Conservation (phyloP, 2,329 filamentous ascomycete species). For the Falciphora oryzae region DNA sequence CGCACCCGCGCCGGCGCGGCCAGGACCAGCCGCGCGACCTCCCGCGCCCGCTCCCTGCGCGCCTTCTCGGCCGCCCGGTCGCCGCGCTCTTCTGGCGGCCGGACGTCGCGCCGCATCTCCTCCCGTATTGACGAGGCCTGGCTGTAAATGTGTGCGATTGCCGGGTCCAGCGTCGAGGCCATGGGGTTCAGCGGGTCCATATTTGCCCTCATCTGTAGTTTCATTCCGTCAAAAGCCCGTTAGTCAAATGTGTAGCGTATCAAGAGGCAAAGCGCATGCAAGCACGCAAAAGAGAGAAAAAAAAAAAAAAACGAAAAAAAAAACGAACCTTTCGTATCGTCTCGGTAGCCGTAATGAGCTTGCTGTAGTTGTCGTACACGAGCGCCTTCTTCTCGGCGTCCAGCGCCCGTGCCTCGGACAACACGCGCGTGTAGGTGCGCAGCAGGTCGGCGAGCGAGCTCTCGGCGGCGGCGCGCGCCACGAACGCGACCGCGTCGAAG, state of each 20-base stretch:
- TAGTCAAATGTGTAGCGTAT: background rate
- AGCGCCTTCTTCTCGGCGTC: slow-evolving; percentile 96
- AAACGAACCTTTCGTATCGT: slow-evolving; percentile 70
- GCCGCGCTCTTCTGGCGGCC: slow-evolving; percentile 36
- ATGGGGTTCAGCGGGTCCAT: slow-evolving; percentile 76
- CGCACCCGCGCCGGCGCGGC: slow-evolving; percentile 55
- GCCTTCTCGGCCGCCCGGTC: slow-evolving; percentile 27
- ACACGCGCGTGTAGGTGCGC: slow-evolving; percentile 61
- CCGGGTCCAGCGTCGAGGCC: slow-evolving; percentile 65
- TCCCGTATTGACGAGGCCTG: slow-evolving; percentile 51
- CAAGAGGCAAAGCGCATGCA: too few species aligned
- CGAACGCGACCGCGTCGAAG: slow-evolving; percentile 69
- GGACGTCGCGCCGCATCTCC: slow-evolving; percentile 41
- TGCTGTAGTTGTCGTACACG: slow-evolving; percentile 98
- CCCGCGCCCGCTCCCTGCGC: slow-evolving; percentile 36
- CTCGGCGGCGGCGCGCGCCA: slow-evolving; percentile 54
- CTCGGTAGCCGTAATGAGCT: slow-evolving; percentile 92
- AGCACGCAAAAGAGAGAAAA: background rate
- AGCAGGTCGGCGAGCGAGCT: slow-evolving; percentile 64
- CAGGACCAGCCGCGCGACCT: slow-evolving; percentile 58
- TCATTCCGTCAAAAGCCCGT: background rate
- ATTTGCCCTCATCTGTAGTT: slow-evolving; percentile 61
- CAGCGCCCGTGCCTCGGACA: slow-evolving; percentile 79
- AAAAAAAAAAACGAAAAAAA: background rate
- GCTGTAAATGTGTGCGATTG: slow-evolving; percentile 68